Conservation (phyloP, 345 rosid species). For the Durio zibethinus region DNA sequence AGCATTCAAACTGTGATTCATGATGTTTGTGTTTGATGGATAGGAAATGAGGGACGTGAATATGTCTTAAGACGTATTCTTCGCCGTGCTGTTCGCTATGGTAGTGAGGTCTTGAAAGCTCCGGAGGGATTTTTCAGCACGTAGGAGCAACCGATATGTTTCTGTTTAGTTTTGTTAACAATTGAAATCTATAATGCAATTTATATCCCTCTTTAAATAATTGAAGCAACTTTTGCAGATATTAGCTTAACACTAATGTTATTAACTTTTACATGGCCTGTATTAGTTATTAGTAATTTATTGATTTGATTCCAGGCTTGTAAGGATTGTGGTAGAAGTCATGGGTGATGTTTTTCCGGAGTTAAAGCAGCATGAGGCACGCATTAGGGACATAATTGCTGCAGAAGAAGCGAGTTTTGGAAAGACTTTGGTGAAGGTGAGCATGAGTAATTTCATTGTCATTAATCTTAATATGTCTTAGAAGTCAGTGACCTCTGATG, state of each 20-base stretch:
- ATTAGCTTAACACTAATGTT: neutral
- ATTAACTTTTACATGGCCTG: neutral
- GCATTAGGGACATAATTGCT: conserved; percentile 63
- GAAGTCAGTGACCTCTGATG: neutral
- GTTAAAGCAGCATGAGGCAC: conserved; percentile 72
- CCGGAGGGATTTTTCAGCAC: conserved; percentile 88
- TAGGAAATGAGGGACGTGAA: conserved; percentile 97
- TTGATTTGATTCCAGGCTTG: conserved; percentile 54
- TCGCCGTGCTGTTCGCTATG: conserved; percentile 95
- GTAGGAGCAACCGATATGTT: conserved; percentile 36
- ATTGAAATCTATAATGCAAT: neutral
- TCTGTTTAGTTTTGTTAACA: neutral
- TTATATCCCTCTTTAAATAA: neutral
- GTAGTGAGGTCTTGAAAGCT: conserved; percentile 85
- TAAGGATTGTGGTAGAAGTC: conserved; percentile 59
- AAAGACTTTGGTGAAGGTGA: conserved; percentile 79
- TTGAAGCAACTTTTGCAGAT: neutral
- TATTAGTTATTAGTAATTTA: neutral
- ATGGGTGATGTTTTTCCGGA: conserved; percentile 88
- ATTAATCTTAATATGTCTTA: neutral
- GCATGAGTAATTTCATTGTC: conserved; percentile 4
- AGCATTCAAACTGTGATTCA: conserved; percentile 1
- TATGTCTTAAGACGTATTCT: conserved; percentile 94
- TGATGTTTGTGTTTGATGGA: conserved; percentile 9
- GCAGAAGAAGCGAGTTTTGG: conserved; percentile 94